Evolutionary conservation across 768 basidiomycete species (phyloP).

Genomic region (Kockovaella imperatae): DNA sequence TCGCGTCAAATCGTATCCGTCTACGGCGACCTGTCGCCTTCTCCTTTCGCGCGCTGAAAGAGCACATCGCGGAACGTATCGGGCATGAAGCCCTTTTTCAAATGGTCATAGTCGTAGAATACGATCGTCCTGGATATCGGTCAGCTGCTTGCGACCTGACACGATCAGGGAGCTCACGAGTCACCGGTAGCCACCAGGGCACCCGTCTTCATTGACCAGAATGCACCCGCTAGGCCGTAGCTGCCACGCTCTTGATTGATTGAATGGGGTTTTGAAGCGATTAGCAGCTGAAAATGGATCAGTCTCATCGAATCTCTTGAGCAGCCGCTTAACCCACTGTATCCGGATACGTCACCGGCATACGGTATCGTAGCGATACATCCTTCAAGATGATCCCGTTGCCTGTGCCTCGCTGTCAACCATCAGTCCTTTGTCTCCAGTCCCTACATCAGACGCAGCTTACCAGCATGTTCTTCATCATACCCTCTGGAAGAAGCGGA

Average conservation of each 20-base stretch:
- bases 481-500: conserved; percentile 13
- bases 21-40: no score
- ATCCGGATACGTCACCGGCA: conserved; percentile 36
- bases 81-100: conserved; percentile 20
- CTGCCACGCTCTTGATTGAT: conserved; percentile 20
- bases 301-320: neutral
- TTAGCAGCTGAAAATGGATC: conserved; percentile 19
- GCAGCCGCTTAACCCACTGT: conserved; percentile 13
- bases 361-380: conserved; percentile 25
- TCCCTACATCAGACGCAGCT: conserved; percentile 1
- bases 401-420: conserved; percentile 23
- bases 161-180: conserved; percentile 13
- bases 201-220: conserved; percentile 26
- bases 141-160: neutral
- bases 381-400: conserved; percentile 38
- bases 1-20: no score
- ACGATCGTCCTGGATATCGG: conserved; percentile 24
- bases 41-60: neutral
- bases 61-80: conserved; percentile 19
- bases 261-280: conserved; percentile 18
- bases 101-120: conserved; percentile 34
- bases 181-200: conserved; percentile 28
- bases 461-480: conserved; percentile 22
- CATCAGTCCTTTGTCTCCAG: neutral
- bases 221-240: conserved; percentile 20